Base-by-base conservation (phyloP, 306 rosid species). In the Cicer chorassanicum region DNA sequence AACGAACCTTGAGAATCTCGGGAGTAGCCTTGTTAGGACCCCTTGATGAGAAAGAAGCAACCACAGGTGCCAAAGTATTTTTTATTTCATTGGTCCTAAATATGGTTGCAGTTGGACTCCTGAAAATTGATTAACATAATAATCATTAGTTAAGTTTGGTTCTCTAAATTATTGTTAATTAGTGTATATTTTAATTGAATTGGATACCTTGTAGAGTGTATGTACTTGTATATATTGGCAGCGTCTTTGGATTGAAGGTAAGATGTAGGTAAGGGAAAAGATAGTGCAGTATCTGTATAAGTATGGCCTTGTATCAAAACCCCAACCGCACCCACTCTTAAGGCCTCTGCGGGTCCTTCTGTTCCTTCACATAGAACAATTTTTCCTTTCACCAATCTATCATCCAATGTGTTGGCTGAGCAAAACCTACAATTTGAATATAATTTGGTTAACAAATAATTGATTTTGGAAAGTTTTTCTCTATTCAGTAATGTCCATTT, bases 311-410 rank as follows among this genome's bases (percentile, higher is more conserved):
- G 74, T 40, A 40, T 13, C 68, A 84, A 19, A 3, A 54, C 7
- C 11, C 87, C 89, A 21, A 11, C 34, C 4, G 82, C 79, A 5
- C 70, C 75, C 1, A 71, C 75, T 11, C 1, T 0, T 1, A 79
- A 12, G 12, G 8, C 69, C 81, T 12, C 5, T 40, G 4, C 8
- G 11, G 48, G 3, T 12, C 42, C 0, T 5, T 0, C 5, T 4
- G 4, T 15, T 39, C 1, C 39, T 0, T 86, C 87, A 3, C 89
- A 83, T 0, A 83, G 55, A 46, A 86, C 83, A 70, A 83, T 86
- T 78, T 81, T 86, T 8, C 84, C 84, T 62, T 74, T 78, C 13
- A 81, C 80, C 59, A 64, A 24, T 0, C 40, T 68, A 43, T 46
- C 8, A 51, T 84, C 76, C 64, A 78, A 42, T 5, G 65, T 7